phyloP scores from a whole-genome alignment of 2,329 filamentous ascomycete genomes.

The Calonectria crousiana region DNA sequence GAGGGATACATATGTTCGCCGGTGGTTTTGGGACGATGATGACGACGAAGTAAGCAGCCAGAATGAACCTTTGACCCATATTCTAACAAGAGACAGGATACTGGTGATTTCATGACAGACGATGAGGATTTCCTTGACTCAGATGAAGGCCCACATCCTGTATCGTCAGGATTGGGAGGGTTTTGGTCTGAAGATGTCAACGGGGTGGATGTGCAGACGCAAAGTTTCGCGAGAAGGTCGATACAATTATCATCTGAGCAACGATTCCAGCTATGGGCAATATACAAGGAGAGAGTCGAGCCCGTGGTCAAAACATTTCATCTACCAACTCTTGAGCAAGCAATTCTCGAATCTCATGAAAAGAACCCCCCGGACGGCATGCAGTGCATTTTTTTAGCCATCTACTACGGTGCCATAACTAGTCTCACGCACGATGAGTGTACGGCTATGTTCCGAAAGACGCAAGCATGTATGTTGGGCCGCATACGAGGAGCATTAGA shows the following conservation, averaged over 20 bases:
- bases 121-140: neutral
- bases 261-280: conserved; percentile 11
- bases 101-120: conserved; percentile 8
- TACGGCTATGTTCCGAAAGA: neutral
- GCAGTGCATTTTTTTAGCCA: conserved; percentile 13
- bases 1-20: conserved; percentile 20
- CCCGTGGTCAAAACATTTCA: conserved; percentile 16
- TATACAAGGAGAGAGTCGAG: conserved; percentile 21
- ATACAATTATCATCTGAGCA: neutral
- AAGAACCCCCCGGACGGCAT: neutral
- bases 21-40: conserved; percentile 19
- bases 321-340: conserved; percentile 15
- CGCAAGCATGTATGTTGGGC: neutral
- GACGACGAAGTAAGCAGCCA: conserved; percentile 1
- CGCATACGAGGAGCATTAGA: conserved; percentile 11
- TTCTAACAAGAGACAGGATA: neutral
- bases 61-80: neutral
- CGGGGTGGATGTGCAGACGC: neutral
- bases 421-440: conserved; percentile 17
- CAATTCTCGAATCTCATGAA: neutral
- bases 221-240: neutral
- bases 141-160: neutral
- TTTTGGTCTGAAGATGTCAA: neutral
- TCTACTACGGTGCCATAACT: conserved; percentile 17
- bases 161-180: neutral